phyloP scores from a whole-genome alignment of 164 flowering plant species.

The Paratinospora sagittata region DNA sequence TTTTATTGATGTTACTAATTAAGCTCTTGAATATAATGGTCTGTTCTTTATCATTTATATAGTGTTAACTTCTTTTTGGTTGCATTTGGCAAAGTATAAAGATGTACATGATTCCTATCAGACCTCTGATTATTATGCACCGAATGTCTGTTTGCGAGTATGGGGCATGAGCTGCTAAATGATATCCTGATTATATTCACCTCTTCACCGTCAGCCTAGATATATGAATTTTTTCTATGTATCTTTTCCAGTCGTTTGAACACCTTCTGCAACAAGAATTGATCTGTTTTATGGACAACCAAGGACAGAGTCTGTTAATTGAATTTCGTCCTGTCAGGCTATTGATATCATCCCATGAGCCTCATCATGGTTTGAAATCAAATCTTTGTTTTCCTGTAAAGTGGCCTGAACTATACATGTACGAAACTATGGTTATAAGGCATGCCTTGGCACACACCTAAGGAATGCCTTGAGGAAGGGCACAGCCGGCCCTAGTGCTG shows the following conservation, averaged over 20 bases:
- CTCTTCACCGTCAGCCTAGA: background rate
- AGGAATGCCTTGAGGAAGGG: background rate
- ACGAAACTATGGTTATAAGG: background rate
- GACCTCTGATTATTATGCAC: conserved; percentile 64
- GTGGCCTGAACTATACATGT: conserved; percentile 19
- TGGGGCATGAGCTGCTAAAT: conserved; percentile 18
- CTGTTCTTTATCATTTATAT: background rate
- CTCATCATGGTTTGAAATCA: conserved; percentile 55
- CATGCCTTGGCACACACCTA: background rate
- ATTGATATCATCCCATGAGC: conserved; percentile 57
- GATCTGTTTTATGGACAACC: conserved; percentile 53
- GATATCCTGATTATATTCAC: no score
- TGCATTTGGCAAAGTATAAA: conserved; percentile 66
- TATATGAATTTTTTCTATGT: background rate
- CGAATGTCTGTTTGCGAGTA: conserved; percentile 74
- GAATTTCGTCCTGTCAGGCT: conserved; percentile 83
- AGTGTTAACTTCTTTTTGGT: background rate
- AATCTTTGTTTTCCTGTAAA: conserved; percentile 70
- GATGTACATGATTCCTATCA: conserved; percentile 56
- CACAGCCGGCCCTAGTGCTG: no score
- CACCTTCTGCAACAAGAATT: conserved; percentile 61
- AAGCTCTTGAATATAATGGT: background rate
- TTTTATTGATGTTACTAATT: background rate
- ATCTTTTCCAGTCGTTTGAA: conserved; percentile 65
- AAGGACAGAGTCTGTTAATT: conserved; percentile 47